phyloP scores from a whole-genome alignment of 2,329 filamentous ascomycete genomes.

The Parafenestella ontariensis region DNA sequence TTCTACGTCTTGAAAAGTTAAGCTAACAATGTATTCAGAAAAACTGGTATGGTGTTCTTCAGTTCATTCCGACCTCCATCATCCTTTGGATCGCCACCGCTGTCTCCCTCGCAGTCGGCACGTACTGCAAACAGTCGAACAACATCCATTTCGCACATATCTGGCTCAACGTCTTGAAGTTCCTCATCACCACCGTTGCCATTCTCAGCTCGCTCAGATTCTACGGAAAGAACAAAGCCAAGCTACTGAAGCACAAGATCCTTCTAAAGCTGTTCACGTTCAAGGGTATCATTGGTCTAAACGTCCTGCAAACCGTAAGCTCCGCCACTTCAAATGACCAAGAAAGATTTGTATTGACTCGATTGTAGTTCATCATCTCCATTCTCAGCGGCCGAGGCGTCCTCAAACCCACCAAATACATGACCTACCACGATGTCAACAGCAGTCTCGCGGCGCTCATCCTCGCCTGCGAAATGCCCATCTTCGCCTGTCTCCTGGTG shows the following conservation, averaged over 20 bases:
- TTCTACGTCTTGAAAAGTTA: neutral
- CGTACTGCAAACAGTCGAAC: constrained; percentile 39
- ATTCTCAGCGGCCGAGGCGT: constrained; percentile 33
- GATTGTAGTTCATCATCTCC: constrained; percentile 33
- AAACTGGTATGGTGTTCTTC: constrained; percentile 40
- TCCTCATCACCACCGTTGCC: constrained; percentile 25
- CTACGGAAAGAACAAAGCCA: constrained; percentile 28
- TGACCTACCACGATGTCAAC: constrained; percentile 40
- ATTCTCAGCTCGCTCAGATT: constrained; percentile 33
- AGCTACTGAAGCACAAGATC: constrained; percentile 32
- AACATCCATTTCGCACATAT: constrained; percentile 40
- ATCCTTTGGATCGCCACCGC: constrained; percentile 39
- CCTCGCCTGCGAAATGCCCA: constrained; percentile 42
- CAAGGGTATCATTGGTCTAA: constrained; percentile 42
- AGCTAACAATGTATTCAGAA: constrained; percentile 19
- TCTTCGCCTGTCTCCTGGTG: constrained; percentile 37
- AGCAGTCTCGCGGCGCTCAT: constrained; percentile 36
- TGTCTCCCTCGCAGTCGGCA: constrained; percentile 29
- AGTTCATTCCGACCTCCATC: constrained; percentile 39
- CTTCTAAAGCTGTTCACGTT: constrained; percentile 41
- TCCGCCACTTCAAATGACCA: neutral
- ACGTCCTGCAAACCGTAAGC: constrained; percentile 38
- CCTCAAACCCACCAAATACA: constrained; percentile 33
- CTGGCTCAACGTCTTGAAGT: constrained; percentile 36
- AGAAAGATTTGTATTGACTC: neutral